Percentiles rank a stretch among this genome's conserved stretches.
Conservation (phyloP, 129 eudicot genomes). For the Kitagawia praeruptora region DNA sequence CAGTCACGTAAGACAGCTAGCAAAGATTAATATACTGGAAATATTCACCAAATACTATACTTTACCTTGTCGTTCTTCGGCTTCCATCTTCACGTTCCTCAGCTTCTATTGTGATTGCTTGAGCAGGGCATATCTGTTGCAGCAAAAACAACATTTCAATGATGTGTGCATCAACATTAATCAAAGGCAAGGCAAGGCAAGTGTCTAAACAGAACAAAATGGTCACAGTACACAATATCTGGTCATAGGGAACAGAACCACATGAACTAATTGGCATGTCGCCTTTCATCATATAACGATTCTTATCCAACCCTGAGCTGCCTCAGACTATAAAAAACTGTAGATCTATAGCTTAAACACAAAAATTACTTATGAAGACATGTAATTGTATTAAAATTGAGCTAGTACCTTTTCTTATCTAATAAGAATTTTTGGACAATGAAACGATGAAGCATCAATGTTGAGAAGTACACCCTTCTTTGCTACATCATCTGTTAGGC, state of each 20-base stretch:
- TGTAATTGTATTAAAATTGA: background rate
- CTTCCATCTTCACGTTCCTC: conserved; percentile 99
- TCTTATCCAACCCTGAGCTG: background rate
- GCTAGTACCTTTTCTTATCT: background rate
- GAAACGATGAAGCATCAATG: background rate
- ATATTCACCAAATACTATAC: background rate
- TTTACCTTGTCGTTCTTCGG: conserved; percentile 90
- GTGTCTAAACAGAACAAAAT: background rate
- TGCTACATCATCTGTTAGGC: background rate
- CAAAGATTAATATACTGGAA: background rate
- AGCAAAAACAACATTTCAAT: background rate
- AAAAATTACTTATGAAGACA: background rate
- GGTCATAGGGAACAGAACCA: background rate
- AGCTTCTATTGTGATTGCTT: conserved; percentile 96
- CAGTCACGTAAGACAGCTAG: conserved; percentile 12
- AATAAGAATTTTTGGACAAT: background rate
- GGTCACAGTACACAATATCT: background rate
- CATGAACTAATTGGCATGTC: background rate
- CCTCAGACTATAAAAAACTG: background rate
- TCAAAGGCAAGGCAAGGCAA: background rate
- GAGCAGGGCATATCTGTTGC: conserved; percentile 92
- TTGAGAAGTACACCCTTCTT: background rate
- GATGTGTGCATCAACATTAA: background rate
- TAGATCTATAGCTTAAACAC: background rate
- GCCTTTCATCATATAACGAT: background rate